phyloP scores from a whole-genome alignment of 805 yeast species.

The Nakazawaea molendinolei region DNA sequence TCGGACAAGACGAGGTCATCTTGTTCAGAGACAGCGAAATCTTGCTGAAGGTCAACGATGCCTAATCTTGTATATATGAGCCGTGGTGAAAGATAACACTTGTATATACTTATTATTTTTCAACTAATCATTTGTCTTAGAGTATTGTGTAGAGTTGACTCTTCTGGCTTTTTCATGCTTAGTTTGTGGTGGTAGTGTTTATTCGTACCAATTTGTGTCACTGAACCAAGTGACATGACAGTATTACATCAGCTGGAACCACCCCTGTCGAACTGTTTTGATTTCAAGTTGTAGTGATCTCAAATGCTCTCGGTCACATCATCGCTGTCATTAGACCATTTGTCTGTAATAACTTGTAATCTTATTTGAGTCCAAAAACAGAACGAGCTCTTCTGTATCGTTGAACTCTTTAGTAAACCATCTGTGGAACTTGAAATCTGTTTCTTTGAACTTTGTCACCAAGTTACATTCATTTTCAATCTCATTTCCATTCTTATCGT shows the following conservation, averaged over 20 bases:
- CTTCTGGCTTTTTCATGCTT: no score
- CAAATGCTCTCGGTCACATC: background rate
- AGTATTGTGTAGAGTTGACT: no score
- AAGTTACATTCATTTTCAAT: conserved; percentile 36
- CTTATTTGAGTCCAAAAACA: conserved; percentile 41
- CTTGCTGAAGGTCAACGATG: conserved; percentile 82
- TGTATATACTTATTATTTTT: conserved; percentile 1
- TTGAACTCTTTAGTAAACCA: conserved; percentile 63
- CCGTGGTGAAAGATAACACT: background rate
- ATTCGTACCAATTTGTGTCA: no score
- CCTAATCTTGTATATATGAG: conserved; percentile 11
- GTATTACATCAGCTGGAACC: no score
- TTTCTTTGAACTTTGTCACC: conserved; percentile 69
- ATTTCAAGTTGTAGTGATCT: background rate
- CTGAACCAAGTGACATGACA: no score
- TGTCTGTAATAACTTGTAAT: conserved; percentile 53
- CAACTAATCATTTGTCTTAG: background rate
- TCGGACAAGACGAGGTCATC: conserved; percentile 76
- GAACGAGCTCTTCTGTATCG: conserved; percentile 43
- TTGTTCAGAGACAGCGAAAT: conserved; percentile 92
- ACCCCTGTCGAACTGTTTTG: no score
- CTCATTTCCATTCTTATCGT: conserved; percentile 31
- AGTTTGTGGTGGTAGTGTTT: no score
- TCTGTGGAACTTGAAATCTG: conserved; percentile 45
- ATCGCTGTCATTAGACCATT: no score